A percentile compares a stretch with the other conserved stretches of the same genome.
phyloP scores from a whole-genome alignment of 2,329 filamentous ascomycete species.

The Diplodia mutila region DNA sequence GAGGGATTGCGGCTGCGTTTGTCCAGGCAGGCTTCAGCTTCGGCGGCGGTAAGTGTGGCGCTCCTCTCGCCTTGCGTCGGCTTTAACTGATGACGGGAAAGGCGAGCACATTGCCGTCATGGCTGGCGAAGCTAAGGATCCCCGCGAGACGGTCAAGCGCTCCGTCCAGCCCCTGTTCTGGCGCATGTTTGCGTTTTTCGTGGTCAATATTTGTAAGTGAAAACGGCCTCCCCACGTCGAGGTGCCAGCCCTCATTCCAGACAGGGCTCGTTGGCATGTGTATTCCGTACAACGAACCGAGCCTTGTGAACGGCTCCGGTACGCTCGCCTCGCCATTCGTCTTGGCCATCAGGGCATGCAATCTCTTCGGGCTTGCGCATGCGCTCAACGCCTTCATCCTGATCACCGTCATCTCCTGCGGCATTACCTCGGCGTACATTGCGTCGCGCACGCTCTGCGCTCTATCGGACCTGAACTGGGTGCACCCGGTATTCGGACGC shows the following conservation, averaged over 20 bases:
- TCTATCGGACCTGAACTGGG: conserved; percentile 23
- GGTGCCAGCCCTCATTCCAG: background rate
- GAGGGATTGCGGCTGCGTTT: conserved; percentile 51
- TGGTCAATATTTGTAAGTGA: conserved; percentile 48
- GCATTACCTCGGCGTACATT: conserved; percentile 35
- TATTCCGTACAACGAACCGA: conserved; percentile 55
- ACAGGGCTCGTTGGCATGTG: conserved; percentile 57
- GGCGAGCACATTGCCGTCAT: conserved; percentile 65
- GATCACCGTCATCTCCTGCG: conserved; percentile 31
- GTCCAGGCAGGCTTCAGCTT: conserved; percentile 49
- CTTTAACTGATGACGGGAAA: conserved; percentile 51
- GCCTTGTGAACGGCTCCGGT: conserved; percentile 51
- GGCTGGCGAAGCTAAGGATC: conserved; percentile 67
- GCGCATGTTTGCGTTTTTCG: conserved; percentile 50
- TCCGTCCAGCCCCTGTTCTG: conserved; percentile 51
- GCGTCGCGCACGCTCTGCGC: conserved; percentile 25
- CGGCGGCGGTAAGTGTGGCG: conserved; percentile 13
- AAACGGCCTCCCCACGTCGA: background rate
- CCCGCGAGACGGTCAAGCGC: conserved; percentile 68
- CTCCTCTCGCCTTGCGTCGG: background rate
- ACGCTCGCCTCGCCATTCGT: conserved; percentile 63
- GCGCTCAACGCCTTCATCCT: conserved; percentile 31
- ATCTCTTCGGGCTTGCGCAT: conserved; percentile 47
- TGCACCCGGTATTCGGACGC: conserved; percentile 23
- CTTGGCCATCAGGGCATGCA: conserved; percentile 51